Base-by-base conservation (phyloP, 306 rosid species). In the Quillaja saponaria region DNA sequence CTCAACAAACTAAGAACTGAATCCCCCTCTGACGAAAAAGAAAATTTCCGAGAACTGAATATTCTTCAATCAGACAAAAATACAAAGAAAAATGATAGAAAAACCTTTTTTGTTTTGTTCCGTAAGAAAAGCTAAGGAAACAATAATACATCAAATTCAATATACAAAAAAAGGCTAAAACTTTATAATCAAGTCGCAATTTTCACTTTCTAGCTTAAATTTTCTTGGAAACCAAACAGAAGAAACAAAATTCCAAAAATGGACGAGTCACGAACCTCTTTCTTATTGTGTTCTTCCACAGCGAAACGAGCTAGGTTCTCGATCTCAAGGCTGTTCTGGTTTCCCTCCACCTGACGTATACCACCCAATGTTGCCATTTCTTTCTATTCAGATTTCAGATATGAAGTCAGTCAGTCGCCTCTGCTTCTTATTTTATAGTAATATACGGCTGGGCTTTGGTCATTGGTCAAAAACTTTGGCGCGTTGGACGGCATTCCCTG, bases 261-360 rank as follows among this genome's bases (percentile, higher is more conserved):
- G 19, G n/a, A 1, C 4, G 16, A n/a, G 38, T 34, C 2, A n/a
- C 13, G 4, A 17, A 79, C 84, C 68, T 70, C 25, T 63, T 79
- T 79, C 7, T 73, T 73, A 66, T 78, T 73, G 67, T 78, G 49
- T 0, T 78, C 76, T 19, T 73, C 59, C 21, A 78, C 71, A 28
- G 80, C 83, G 42, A 69, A 74, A 34, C 69, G 71, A 64, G 83
- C 80, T 10, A 78, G 83, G 9, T 55, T 37, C 1, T 78, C 46
- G 6, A 74, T 78, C 51, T 49, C 77, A 3, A 74, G 13, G 39
- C 55, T 74, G 55, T 78, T 74, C 7, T 71, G 55, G 31, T 13
- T 37, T 52, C 69, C 76, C 40, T 58, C 55, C 10, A 78, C 71
- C 0, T 28, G 64, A 12, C 45, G 17, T 7, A 10, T 8, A 39